Evolutionary conservation across 225 moss, liverwort and hornwort species (phyloP).

Genomic region (Sphagnum tenellum): DNA sequence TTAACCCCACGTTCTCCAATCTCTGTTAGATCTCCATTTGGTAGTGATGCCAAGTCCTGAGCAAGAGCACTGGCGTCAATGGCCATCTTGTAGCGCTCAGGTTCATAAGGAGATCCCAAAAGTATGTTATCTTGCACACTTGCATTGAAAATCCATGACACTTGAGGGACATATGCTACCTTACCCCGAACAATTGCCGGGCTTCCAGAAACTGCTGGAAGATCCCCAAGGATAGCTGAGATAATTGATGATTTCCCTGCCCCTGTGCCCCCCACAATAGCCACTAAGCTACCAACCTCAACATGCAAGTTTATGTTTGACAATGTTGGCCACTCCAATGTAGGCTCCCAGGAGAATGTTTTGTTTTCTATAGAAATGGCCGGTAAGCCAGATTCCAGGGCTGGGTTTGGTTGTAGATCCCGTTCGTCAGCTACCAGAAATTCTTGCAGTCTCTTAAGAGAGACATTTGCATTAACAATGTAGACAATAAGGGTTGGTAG

Average conservation of each 20-base stretch:
- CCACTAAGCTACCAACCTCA: slow-evolving; percentile 25
- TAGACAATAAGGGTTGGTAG: slow-evolving; percentile 35
- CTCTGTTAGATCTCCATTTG: slow-evolving; percentile 65
- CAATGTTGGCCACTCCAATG: slow-evolving; percentile 27
- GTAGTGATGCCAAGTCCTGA: slow-evolving; percentile 41
- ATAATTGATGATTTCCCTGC: slow-evolving; percentile 44
- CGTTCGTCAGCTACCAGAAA: slow-evolving; percentile 40
- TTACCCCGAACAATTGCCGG: slow-evolving; percentile 43
- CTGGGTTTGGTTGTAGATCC: slow-evolving; percentile 17
- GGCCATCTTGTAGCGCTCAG: slow-evolving; percentile 37
- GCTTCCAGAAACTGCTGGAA: slow-evolving; percentile 15
- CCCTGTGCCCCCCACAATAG: slow-evolving; percentile 39
- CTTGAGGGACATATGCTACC: slow-evolving; percentile 64
- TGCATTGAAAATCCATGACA: slow-evolving; percentile 81
- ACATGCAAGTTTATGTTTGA: slow-evolving; percentile 23
- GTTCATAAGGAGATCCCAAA: slow-evolving; percentile 52
- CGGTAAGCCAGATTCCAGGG: slow-evolving; percentile 19
- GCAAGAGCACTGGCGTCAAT: slow-evolving; percentile 53
- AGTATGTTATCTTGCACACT: slow-evolving; percentile 51
- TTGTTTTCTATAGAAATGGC: slow-evolving; percentile 27
- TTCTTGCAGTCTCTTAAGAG: slow-evolving; percentile 35
- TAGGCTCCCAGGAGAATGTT: slow-evolving; percentile 26
- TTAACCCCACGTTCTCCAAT: slow-evolving; percentile 80
- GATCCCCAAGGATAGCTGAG: slow-evolving; percentile 36
- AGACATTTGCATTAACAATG: slow-evolving; percentile 40